These are phyloP conservation scores for Kodamaea leandrae DNA, from an alignment of 805 yeast genomes.

Conservation along the genomic window DNA sequence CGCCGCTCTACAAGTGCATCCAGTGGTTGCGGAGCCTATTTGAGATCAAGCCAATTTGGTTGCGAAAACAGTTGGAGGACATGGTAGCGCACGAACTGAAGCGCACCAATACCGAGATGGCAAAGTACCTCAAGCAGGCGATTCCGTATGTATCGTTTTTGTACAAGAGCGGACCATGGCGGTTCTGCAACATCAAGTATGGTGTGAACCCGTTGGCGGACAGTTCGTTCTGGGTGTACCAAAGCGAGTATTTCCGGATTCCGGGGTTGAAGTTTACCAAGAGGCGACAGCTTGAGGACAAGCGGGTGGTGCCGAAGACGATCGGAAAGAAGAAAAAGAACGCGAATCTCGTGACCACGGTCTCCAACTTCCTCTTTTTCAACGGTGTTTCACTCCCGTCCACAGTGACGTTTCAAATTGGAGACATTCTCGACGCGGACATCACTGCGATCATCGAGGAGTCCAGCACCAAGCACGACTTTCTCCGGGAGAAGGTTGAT, in stretches of 20 bases:
- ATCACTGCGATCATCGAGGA: constrained; percentile 43
- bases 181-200: constrained; percentile 74
- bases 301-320: constrained; percentile 28
- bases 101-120: constrained; percentile 33
- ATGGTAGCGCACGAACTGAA: constrained; percentile 41
- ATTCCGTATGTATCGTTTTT: constrained; percentile 81
- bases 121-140: constrained; percentile 61
- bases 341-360: not conserved
- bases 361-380: constrained; percentile 50
- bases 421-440: constrained; percentile 70
- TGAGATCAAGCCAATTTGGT: constrained; percentile 77
- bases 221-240: constrained; percentile 57
- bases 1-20: constrained; percentile 42
- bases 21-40: constrained; percentile 49
- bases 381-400: constrained; percentile 70
- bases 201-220: constrained; percentile 76
- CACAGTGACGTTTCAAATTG: constrained; percentile 72
- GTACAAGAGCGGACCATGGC: constrained; percentile 91
- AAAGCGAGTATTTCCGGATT: constrained; percentile 80
- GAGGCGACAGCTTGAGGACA: constrained; percentile 2
- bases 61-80: constrained; percentile 66
- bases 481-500: constrained; percentile 35
- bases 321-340: constrained; percentile 5
- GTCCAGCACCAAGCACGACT: constrained; percentile 32
- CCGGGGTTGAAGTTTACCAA: constrained; percentile 25